A percentile compares a stretch with the other conserved stretches of the same genome.
phyloP scores from a whole-genome alignment of 2,329 filamentous ascomycete species.

The Ophiocordyceps australis region DNA sequence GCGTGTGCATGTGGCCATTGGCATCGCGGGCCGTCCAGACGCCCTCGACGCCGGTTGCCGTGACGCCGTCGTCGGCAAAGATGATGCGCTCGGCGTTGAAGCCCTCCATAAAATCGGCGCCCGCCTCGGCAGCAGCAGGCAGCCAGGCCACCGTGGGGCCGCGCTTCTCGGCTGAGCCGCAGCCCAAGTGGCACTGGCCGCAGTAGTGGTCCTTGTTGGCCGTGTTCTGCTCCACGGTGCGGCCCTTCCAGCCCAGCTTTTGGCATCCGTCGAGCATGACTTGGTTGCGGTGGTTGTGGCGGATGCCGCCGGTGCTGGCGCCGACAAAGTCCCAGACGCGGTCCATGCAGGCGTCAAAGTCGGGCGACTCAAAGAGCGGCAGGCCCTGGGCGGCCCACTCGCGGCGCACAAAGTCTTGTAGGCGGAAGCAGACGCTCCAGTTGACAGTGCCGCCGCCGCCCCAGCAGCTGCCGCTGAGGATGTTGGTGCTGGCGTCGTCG shows the following conservation, averaged over 20 bases:
- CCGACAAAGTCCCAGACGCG: slow-evolving; percentile 67
- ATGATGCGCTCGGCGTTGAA: slow-evolving; percentile 53
- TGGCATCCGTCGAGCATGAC: slow-evolving; percentile 57
- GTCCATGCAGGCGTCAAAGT: slow-evolving; percentile 66
- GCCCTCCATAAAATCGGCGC: slow-evolving; percentile 71
- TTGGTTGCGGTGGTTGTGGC: slow-evolving; percentile 56
- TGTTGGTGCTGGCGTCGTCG: slow-evolving; percentile 36
- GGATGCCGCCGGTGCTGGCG: slow-evolving; percentile 43
- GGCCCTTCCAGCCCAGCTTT: slow-evolving; percentile 54
- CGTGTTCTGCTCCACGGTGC: slow-evolving; percentile 62
- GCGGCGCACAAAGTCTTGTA: slow-evolving; percentile 56
- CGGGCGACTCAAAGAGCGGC: slow-evolving; percentile 52
- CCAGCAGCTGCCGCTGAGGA: slow-evolving; percentile 56
- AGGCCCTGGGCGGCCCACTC: slow-evolving; percentile 63
- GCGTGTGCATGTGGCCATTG: slow-evolving; percentile 35
- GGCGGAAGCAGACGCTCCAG: slow-evolving; percentile 51
- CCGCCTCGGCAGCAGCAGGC: slow-evolving; percentile 59
- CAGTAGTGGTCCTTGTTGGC: slow-evolving; percentile 58
- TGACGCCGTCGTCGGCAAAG: slow-evolving; percentile 40
- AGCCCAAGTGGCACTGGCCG: slow-evolving; percentile 43
- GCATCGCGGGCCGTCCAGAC: slow-evolving; percentile 57
- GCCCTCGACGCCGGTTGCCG: slow-evolving; percentile 54
- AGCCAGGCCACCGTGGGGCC: slow-evolving; percentile 63
- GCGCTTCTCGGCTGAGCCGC: slow-evolving; percentile 54
- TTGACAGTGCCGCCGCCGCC: slow-evolving; percentile 82